Conservation (phyloP, 2,329 filamentous ascomycete species). For the Colletotrichum horii region DNA sequence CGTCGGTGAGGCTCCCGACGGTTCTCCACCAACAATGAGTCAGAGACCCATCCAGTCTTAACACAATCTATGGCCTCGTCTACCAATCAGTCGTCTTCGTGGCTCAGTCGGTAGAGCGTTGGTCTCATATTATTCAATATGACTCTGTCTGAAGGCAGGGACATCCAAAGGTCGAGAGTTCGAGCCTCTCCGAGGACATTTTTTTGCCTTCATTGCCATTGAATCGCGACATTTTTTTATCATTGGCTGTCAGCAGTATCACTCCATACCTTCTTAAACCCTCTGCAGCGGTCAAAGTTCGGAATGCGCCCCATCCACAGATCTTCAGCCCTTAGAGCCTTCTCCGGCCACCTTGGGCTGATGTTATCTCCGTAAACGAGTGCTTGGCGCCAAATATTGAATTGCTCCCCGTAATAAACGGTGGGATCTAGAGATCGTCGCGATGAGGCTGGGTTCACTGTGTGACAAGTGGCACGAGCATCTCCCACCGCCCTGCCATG, state of each 20-base stretch:
- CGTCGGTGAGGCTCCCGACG: neutral
- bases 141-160: neutral
- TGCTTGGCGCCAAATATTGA: neutral
- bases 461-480: neutral
- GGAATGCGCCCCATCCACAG: neutral
- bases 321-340: neutral
- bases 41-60: neutral
- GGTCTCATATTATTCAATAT: constrained; percentile 17
- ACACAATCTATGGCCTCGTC: fast-evolving
- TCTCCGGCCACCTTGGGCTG: neutral
- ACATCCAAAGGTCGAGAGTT: constrained; percentile 22
- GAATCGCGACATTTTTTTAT: neutral
- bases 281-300: neutral
- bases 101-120: constrained; percentile 22
- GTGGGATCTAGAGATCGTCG: neutral
- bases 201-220: neutral
- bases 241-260: neutral
- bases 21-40: neutral
- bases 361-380: neutral
- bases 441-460: neutral
- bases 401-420: neutral
- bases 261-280: neutral
- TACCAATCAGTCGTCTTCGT: neutral
- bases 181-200: constrained; percentile 17
- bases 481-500: neutral